Evolutionary conservation across 2,329 filamentous ascomycete species (phyloP), one percentile per base, ranked within the genome.

Genomic region (Ophiocordyceps camponoti-leonardi): DNA sequence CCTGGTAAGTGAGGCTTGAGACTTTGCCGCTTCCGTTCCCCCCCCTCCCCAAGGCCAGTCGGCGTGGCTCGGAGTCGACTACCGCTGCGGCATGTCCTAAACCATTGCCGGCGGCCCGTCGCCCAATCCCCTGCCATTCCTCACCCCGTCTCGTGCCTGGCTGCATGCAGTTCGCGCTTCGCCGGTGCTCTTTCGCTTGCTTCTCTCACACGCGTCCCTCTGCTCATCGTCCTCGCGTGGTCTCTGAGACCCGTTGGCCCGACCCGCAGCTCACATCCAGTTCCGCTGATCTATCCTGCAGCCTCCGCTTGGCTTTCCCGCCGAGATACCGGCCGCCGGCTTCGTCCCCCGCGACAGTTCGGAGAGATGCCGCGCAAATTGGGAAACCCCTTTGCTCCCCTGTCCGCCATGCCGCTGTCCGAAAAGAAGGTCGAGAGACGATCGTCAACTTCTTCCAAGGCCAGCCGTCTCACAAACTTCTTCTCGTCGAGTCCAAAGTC

Each of bases 401-500:
- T 65, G 60, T 67, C 61, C 60, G 71, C 58, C 55, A 67, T 67
- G 63, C 56, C 64, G 53, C 57, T 58, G 50, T 58, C 63, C 51
- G 72, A 75, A 59, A 72, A 67, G 63, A 57, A 62, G 50, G 67
- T 62, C 54, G 71, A 77, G 61, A 69, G 75, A 60, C 69, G 75
- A 60, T 67, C 71, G 46, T 80, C 77, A 41, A 69, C 71, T 52
- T 76, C 75, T 55, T 76, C 75, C 55, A 86, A 84, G 64, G 74
- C 77, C 60, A 87, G 80, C 63, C 82, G 84, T 58, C 76, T 94
- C 54, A 78, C 79, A 53, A 81, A 87, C 58, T 77, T 94, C 66
- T 94, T 94, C 65, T 85, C 83, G 48, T 77, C 79, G 45, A 83
- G 83, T 44, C 81, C 83, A 52, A 90, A 87, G 68, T 69, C 75